Evolutionary conservation across 495 filamentous ascomycete species (phyloP).

Genomic region (Aspergillus bridgeri): DNA sequence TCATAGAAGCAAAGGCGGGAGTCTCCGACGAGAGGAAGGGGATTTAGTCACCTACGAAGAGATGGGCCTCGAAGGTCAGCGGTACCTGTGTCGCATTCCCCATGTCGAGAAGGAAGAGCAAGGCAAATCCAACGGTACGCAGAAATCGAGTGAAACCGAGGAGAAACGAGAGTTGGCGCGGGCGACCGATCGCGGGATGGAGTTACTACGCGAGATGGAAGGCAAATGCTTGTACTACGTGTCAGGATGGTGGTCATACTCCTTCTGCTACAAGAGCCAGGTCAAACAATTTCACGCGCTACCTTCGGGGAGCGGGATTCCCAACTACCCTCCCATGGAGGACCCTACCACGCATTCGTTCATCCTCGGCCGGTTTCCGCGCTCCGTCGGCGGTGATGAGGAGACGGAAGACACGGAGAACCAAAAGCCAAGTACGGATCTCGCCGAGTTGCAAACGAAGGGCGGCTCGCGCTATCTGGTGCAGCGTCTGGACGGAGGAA

Average conservation of each 20-base stretch:
- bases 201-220: constrained; percentile 83
- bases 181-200: constrained; percentile 81
- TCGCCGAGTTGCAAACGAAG: constrained; percentile 71
- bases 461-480: constrained; percentile 88
- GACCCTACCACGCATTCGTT: constrained; percentile 77
- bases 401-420: constrained; percentile 31
- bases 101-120: constrained; percentile 49
- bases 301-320: constrained; percentile 59
- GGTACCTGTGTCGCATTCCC: constrained; percentile 84
- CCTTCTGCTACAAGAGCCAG: constrained; percentile 85
- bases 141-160: constrained; percentile 56
- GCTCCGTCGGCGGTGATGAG: constrained; percentile 18
- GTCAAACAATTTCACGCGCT: constrained; percentile 92
- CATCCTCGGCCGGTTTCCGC: constrained; percentile 63
- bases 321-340: constrained; percentile 66
- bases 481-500: constrained; percentile 80
- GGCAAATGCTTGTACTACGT: constrained; percentile 87
- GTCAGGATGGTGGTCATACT: constrained; percentile 95
- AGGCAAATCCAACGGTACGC: constrained; percentile 54
- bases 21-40: not conserved
- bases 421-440: constrained; percentile 31
- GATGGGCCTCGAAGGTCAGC: constrained; percentile 64
- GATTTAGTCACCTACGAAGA: constrained; percentile 37
- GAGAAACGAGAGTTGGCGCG: constrained; percentile 81
- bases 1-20: constrained; percentile 9